These are phyloP conservation scores for Cystobasidium ongulense DNA, from an alignment of 768 basidiomycete genomes.

Conservation along the genomic window DNA sequence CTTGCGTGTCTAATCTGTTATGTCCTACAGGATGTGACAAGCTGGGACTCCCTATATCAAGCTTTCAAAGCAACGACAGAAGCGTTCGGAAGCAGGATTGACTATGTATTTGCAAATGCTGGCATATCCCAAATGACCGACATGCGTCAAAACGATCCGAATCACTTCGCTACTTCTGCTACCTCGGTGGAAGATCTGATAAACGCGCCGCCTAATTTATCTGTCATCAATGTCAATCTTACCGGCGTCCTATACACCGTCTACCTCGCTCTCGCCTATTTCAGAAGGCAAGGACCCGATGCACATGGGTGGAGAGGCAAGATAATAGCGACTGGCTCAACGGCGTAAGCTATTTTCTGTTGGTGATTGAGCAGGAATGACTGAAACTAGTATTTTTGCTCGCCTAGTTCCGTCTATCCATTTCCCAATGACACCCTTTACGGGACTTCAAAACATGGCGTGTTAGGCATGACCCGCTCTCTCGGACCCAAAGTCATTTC, in stretches of 20 bases:
- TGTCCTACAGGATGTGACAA: neutral
- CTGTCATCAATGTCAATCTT: slow-evolving; percentile 15
- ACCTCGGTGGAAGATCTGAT: neutral
- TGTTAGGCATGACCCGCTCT: neutral
- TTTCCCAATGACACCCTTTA: slow-evolving; percentile 19
- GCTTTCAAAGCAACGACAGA: neutral
- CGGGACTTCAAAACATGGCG: neutral
- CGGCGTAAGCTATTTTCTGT: too few relatives aligned
- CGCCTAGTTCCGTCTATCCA: neutral
- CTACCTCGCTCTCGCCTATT: slow-evolving; percentile 16
- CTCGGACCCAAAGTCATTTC: neutral
- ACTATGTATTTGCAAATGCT: slow-evolving; percentile 9
- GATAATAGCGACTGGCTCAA: slow-evolving; percentile 18
- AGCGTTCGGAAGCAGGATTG: neutral
- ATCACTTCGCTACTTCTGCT: neutral
- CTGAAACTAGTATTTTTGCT: neutral
- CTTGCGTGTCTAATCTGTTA: neutral
- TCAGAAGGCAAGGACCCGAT: slow-evolving; percentile 19
- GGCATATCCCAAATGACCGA: slow-evolving; percentile 16
- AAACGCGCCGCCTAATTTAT: neutral
- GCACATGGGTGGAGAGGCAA: slow-evolving; percentile 18
- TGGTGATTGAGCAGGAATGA: neutral
- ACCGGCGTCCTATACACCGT: slow-evolving; percentile 18
- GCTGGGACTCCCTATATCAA: neutral
- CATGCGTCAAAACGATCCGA: neutral